Evolutionary conservation across 305 asterid genomes (phyloP).

Genomic region (Striga hermonthica): DNA sequence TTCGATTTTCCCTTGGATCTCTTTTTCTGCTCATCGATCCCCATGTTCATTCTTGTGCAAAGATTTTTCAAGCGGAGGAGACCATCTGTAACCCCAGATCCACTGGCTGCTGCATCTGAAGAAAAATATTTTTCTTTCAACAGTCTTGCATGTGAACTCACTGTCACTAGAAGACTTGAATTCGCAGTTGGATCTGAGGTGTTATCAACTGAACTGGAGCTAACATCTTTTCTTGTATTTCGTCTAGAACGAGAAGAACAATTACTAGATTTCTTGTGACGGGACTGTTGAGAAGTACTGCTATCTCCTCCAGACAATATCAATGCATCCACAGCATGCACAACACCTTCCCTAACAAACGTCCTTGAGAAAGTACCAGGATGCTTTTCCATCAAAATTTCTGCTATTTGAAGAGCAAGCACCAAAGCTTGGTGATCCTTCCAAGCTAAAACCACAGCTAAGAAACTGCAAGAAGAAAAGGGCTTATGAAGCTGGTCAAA

Average conservation of each 20-base stretch:
- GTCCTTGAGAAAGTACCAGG: slow-evolving; percentile 70
- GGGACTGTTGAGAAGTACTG: slow-evolving; percentile 42
- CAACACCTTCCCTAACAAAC: slow-evolving; percentile 84
- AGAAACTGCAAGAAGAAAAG: slow-evolving; percentile 45
- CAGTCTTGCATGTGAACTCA: slow-evolving; percentile 58
- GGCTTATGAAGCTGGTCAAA: slow-evolving; percentile 8
- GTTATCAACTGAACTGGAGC: slow-evolving; percentile 48
- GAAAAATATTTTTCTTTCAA: slow-evolving; percentile 77
- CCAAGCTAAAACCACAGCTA: slow-evolving; percentile 89
- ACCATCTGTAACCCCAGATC: slow-evolving; percentile 65
- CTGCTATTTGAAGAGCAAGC: slow-evolving; percentile 81
- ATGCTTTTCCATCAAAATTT: slow-evolving; percentile 81
- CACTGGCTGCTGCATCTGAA: slow-evolving; percentile 53
- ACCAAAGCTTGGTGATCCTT: slow-evolving; percentile 87
- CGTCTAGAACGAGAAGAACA: slow-evolving; percentile 67
- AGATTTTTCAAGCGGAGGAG: slow-evolving; percentile 68
- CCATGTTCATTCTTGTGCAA: slow-evolving; percentile 51
- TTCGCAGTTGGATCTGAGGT: slow-evolving; percentile 44
- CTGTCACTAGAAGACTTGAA: slow-evolving; percentile 55
- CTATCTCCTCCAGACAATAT: slow-evolving; percentile 46
- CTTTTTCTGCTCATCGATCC: slow-evolving; percentile 49
- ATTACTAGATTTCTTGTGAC: slow-evolving; percentile 62
- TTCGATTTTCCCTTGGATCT: slow-evolving; percentile 73
- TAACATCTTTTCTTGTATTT: slow-evolving; percentile 52
- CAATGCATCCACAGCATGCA: slow-evolving; percentile 73